Evolutionary conservation across 2,329 filamentous ascomycete genomes (phyloP).

Genomic region (Neophaeococcomyces mojaviensis): DNA sequence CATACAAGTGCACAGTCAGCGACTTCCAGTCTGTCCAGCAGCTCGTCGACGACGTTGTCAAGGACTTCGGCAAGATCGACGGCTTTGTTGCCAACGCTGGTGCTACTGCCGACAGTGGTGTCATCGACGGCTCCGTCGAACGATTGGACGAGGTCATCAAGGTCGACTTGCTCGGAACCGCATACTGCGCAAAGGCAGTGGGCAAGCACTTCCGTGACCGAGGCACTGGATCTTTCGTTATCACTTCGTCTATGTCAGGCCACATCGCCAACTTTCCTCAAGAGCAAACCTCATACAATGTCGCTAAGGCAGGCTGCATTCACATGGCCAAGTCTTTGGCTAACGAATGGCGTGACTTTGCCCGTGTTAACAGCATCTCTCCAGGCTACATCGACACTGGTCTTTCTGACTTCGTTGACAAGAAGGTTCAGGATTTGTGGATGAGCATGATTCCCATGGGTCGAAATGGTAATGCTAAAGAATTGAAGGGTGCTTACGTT

Average conservation of each 20-base stretch:
- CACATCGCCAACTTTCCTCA: constrained; percentile 53
- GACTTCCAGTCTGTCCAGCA: constrained; percentile 50
- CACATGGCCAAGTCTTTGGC: constrained; percentile 57
- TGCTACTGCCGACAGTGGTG: constrained; percentile 59
- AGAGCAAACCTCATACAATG: constrained; percentile 57
- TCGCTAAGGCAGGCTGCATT: constrained; percentile 60
- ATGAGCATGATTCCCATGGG: constrained; percentile 54
- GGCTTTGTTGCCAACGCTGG: constrained; percentile 65
- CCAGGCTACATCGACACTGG: constrained; percentile 64
- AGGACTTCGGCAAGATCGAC: constrained; percentile 64
- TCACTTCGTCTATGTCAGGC: constrained; percentile 57
- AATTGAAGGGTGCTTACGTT: constrained; percentile 55
- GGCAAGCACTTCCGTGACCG: constrained; percentile 67
- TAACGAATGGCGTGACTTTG: constrained; percentile 64
- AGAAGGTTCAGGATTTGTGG: constrained; percentile 52
- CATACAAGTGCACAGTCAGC: constrained; percentile 58
- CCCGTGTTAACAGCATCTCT: constrained; percentile 60
- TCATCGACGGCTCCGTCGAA: constrained; percentile 62
- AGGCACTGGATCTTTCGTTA: constrained; percentile 57
- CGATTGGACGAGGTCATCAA: constrained; percentile 72
- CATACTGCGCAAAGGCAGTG: constrained; percentile 82
- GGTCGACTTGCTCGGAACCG: constrained; percentile 78
- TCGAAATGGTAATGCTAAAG: constrained; percentile 56
- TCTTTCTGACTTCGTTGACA: constrained; percentile 54
- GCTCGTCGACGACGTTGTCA: constrained; percentile 52